These are phyloP conservation scores for Entrophospora sp. DNA, from an alignment of 192 early-diverging fungal genomes.

Conservation along the genomic window DNA sequence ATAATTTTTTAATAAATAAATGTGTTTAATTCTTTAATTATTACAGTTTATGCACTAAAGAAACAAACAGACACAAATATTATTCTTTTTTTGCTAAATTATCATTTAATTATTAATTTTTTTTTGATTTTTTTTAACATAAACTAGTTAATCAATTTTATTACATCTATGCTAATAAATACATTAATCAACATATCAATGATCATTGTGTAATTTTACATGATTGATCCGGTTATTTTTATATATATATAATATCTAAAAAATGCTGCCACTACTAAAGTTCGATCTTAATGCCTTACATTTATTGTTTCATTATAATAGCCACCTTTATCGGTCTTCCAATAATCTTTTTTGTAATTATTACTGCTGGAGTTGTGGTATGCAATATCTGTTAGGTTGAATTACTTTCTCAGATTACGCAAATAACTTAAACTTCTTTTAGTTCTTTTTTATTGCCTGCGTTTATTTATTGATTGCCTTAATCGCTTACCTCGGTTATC, in stretches of 20 bases:
- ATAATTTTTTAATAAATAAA: no score
- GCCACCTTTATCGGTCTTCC: not conserved
- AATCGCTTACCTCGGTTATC: not conserved
- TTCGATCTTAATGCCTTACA: not conserved
- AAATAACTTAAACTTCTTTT: not conserved
- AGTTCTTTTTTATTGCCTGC: not conserved
- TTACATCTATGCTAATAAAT: no score
- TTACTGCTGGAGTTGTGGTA: not conserved
- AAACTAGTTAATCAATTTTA: no score
- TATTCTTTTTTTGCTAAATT: no score
- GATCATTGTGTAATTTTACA: not conserved
- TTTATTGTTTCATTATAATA: not conserved
- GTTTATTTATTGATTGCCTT: not conserved
- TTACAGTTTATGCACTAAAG: no score
- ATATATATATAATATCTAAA: not conserved
- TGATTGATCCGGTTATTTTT: not conserved
- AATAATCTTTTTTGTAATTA: not conserved
- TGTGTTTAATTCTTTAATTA: no score
- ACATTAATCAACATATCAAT: conserved; percentile 11
- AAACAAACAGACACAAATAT: no score
- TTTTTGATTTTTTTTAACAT: no score
- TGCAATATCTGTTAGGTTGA: no score
- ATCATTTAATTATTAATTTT: no score
- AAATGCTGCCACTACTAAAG: not conserved
- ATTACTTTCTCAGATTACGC: not conserved